phyloP scores from a whole-genome alignment of 768 basidiomycete species.

The Mycena floridula region DNA sequence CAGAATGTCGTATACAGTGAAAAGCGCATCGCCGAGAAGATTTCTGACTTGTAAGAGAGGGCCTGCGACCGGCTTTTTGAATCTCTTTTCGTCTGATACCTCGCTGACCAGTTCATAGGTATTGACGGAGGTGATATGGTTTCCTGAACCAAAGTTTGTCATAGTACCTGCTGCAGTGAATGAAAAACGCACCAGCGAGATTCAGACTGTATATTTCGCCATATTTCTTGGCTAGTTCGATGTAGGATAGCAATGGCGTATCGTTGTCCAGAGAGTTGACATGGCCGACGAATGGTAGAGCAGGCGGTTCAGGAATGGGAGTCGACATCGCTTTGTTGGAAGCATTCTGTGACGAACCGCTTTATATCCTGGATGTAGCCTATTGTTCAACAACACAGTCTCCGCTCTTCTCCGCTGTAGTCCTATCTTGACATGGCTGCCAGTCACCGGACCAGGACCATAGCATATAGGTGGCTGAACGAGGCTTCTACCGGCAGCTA shows the following conservation, averaged over 20 bases:
- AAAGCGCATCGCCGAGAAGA: constrained; percentile 34
- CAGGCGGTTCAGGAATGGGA: constrained; percentile 30
- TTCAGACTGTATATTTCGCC: constrained; percentile 32
- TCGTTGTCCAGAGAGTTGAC: constrained; percentile 23
- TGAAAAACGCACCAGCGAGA: constrained; percentile 15
- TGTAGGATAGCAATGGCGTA: constrained; percentile 23
- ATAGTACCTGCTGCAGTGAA: not conserved
- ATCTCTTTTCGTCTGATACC: constrained; percentile 34
- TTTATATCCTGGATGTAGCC: too few species aligned
- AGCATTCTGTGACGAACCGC: too few species aligned
- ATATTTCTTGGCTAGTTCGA: constrained; percentile 25
- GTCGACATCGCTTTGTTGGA: constrained; percentile 17
- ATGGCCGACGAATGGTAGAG: constrained; percentile 32
- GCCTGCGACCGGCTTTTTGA: constrained; percentile 31
- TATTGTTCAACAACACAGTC: too few species aligned
- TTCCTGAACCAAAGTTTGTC: constrained; percentile 15
- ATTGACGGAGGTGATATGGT: constrained; percentile 21
- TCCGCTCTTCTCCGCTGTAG: too few species aligned
- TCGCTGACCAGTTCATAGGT: constrained; percentile 33
- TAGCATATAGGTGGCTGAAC: too few species aligned
- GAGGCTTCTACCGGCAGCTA: too few species aligned
- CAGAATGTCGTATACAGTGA: constrained; percentile 21
- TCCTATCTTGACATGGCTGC: too few species aligned
- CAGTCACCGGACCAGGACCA: too few species aligned
- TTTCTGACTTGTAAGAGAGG: constrained; percentile 27